phyloP scores from a whole-genome alignment of 176 grass and related monocot species.

The Tillandsia fasciculata region DNA sequence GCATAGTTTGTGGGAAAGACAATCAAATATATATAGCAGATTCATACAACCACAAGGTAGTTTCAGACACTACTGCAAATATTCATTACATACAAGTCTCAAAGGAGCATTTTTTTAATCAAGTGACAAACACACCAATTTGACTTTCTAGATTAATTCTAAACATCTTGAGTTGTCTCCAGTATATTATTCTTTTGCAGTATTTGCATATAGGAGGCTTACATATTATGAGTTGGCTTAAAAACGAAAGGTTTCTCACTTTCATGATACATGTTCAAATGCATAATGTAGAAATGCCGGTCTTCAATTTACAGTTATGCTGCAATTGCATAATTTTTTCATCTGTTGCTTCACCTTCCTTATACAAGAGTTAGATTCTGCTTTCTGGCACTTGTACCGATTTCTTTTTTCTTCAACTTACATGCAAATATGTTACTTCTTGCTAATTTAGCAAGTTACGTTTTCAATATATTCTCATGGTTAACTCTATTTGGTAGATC shows the following conservation, averaged over 20 bases:
- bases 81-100: too few species aligned
- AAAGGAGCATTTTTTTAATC: too few species aligned
- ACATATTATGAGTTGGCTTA: too few species aligned
- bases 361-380: neutral
- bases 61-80: neutral
- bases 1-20: constrained; percentile 58
- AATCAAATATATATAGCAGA: constrained; percentile 88
- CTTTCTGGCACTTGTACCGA: neutral
- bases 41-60: constrained; percentile 99
- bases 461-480: constrained; percentile 13
- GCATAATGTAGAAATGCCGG: neutral
- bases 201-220: too few species aligned
- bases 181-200: too few species aligned
- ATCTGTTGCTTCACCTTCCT: neutral
- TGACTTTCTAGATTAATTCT: too few species aligned
- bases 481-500: constrained; percentile 46
- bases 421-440: neutral
- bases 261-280: neutral
- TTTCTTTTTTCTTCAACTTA: neutral
- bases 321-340: neutral
- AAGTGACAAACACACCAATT: too few species aligned
- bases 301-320: neutral
- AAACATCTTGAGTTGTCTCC: too few species aligned
- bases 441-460: constrained; percentile 2
- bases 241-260: too few species aligned